phyloP scores from a whole-genome alignment of 2,329 filamentous ascomycete species.

The Penicillium sp. region DNA sequence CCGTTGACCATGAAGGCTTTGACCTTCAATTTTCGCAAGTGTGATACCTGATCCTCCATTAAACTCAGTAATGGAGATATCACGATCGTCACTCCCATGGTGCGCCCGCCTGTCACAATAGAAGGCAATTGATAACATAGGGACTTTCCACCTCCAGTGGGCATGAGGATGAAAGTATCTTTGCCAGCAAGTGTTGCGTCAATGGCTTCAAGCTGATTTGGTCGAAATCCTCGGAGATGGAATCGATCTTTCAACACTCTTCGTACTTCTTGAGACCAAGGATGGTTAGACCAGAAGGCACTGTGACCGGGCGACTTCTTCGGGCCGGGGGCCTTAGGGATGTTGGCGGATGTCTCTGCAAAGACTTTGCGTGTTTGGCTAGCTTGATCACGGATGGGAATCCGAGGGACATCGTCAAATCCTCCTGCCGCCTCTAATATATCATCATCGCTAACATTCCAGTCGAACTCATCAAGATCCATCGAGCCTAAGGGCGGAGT shows the following conservation, averaged over 20 bases:
- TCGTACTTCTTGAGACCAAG: conserved; percentile 86
- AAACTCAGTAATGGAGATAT: conserved; percentile 92
- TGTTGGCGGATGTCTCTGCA: conserved; percentile 45
- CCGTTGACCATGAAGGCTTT: conserved; percentile 80
- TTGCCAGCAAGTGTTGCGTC: conserved; percentile 85
- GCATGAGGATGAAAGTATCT: conserved; percentile 95
- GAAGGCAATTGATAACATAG: conserved; percentile 95
- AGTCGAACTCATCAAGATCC: conserved; percentile 43
- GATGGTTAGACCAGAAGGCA: conserved; percentile 57
- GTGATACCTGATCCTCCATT: conserved; percentile 95
- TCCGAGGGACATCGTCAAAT: conserved; percentile 32
- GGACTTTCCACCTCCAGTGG: conserved; percentile 94
- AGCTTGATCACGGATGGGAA: conserved; percentile 12
- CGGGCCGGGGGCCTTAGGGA: conserved; percentile 27
- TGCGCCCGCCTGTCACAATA: conserved; percentile 75
- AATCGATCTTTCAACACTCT: conserved; percentile 79
- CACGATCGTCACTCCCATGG: conserved; percentile 81
- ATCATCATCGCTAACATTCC: conserved; percentile 46
- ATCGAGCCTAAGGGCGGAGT: conserved; percentile 29
- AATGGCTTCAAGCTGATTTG: conserved; percentile 91
- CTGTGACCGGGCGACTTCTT: conserved; percentile 35
- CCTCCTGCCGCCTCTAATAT: conserved; percentile 46
- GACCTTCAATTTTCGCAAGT: conserved; percentile 72
- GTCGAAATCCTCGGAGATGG: conserved; percentile 78
- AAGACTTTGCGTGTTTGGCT: conserved; percentile 37